These are phyloP conservation scores for Pichia rugopelliculosa DNA, from an alignment of 805 yeast genomes.

Conservation along the genomic window DNA sequence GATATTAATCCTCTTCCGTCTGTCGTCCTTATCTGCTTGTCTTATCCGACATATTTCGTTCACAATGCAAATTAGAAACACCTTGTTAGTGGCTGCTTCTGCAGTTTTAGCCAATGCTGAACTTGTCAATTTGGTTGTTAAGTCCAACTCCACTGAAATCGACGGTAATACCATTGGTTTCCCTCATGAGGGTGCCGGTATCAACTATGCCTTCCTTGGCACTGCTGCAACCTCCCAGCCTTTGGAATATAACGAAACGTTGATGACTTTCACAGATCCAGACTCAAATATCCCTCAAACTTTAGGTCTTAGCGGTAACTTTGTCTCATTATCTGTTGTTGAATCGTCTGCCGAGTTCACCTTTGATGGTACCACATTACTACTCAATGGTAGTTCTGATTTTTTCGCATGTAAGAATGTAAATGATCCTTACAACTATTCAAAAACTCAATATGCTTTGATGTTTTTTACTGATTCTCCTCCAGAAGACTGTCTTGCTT, in stretches of 20 bases:
- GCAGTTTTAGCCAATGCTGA: constrained; percentile 10
- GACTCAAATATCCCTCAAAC: not conserved
- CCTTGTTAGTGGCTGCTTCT: not conserved
- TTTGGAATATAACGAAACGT: constrained; percentile 15
- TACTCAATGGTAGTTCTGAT: constrained; percentile 26
- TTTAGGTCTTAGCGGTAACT: not conserved
- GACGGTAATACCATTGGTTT: constrained; percentile 25
- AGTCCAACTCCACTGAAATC: constrained; percentile 23
- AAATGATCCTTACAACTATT: constrained; percentile 37
- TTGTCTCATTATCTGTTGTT: constrained; percentile 4
- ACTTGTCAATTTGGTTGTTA: constrained; percentile 19
- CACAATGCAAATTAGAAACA: not conserved
- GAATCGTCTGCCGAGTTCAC: constrained; percentile 11
- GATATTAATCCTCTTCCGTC: too few relatives aligned
- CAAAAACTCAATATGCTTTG: constrained; percentile 24
- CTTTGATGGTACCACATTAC: constrained; percentile 21
- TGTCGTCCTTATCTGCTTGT: too few relatives aligned
- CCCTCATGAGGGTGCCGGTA: constrained; percentile 42
- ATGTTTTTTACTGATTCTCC: constrained; percentile 21
- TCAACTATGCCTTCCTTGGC: constrained; percentile 31
- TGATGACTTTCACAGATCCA: not conserved
- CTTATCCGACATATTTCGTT: too few relatives aligned
- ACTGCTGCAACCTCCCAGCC: constrained; percentile 1
- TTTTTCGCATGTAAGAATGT: constrained; percentile 39
- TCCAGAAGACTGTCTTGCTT: constrained; percentile 17